Percentiles rank a stretch among this genome's conserved stretches.
Conservation (phyloP, 208 protist genomes). For the Leishmania martiniquensis region DNA sequence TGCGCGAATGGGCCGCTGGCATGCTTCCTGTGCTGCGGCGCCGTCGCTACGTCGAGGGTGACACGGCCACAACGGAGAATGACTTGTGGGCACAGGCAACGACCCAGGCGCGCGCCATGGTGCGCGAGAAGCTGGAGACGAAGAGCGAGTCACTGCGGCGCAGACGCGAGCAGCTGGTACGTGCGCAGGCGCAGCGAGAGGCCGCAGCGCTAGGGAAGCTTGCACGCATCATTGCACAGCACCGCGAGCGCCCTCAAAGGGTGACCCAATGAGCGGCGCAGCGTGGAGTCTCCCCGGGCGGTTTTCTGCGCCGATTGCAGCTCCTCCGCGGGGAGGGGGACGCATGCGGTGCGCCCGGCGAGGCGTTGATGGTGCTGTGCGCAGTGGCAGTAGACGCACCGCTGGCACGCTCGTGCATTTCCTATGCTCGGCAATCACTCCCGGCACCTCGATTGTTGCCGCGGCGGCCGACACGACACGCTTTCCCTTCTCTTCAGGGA, state of each 20-base stretch:
- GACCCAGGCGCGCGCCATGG: slow-evolving; percentile 52
- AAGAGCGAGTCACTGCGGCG: slow-evolving; percentile 31
- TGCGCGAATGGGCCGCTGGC: slow-evolving; percentile 49
- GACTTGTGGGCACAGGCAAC: slow-evolving; percentile 60
- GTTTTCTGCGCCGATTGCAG: background rate
- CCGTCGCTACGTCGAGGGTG: slow-evolving; percentile 45
- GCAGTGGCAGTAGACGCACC: too few relatives aligned
- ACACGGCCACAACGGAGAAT: slow-evolving; percentile 33
- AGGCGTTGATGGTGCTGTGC: background rate
- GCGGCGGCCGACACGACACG: too few relatives aligned
- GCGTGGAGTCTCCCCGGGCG: too few relatives aligned
- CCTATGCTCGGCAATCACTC: too few relatives aligned
- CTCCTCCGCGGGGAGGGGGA: background rate
- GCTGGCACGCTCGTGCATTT: too few relatives aligned
- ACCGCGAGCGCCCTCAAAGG: slow-evolving; percentile 7
- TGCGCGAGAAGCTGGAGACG: slow-evolving; percentile 49
- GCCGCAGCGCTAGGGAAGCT: slow-evolving; percentile 73
- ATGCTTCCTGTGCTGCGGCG: slow-evolving; percentile 67
- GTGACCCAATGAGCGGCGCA: background rate
- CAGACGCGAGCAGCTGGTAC: slow-evolving; percentile 51
- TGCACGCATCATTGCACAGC: slow-evolving; percentile 71
- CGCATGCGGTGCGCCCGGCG: background rate
- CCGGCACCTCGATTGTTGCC: too few relatives aligned
- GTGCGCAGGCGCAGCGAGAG: slow-evolving; percentile 60
- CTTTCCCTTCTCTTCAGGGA: too few relatives aligned